Evolutionary conservation across 2,329 filamentous ascomycete species (phyloP).

Genomic region (Pseudocercospora fuligena): DNA sequence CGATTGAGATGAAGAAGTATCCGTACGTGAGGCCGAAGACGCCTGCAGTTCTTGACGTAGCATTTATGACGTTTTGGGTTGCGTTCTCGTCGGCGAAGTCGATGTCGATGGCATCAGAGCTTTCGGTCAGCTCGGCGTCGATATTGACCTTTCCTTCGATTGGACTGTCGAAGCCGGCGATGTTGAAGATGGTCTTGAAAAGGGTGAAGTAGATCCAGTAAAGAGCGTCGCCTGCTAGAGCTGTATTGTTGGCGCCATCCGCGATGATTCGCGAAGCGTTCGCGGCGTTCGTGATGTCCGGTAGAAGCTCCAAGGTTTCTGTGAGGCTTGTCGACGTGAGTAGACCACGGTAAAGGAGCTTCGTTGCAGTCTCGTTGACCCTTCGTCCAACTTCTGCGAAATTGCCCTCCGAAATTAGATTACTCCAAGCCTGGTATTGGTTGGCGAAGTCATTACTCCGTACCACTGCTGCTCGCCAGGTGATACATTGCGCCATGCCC

Average conservation of each 20-base stretch:
- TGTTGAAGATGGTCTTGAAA: slow-evolving; percentile 24
- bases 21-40: slow-evolving; percentile 37
- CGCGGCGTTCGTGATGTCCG: slow-evolving; percentile 15
- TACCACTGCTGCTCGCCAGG: slow-evolving; percentile 37
- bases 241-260: slow-evolving; percentile 1
- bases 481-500: slow-evolving; percentile 40
- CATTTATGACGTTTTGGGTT: slow-evolving; percentile 7
- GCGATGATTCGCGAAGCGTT: slow-evolving; percentile 20
- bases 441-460: slow-evolving; percentile 20
- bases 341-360: slow-evolving; percentile 21
- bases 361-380: slow-evolving; percentile 22
- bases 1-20: slow-evolving; percentile 39
- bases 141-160: not conserved
- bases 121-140: not conserved
- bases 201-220: slow-evolving; percentile 22
- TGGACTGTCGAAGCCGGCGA: slow-evolving; percentile 21
- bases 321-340: slow-evolving; percentile 12
- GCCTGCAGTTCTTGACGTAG: slow-evolving; percentile 8
- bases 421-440: slow-evolving; percentile 4
- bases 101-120: not conserved
- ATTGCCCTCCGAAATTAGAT: not conserved
- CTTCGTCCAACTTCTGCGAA: slow-evolving; percentile 10
- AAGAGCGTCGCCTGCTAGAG: slow-evolving; percentile 9
- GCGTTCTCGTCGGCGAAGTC: slow-evolving; percentile 9
- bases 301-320: slow-evolving; percentile 19